phyloP scores from a whole-genome alignment of 1,284 basidiomycete species.

The Ganoderma resinaceum region DNA sequence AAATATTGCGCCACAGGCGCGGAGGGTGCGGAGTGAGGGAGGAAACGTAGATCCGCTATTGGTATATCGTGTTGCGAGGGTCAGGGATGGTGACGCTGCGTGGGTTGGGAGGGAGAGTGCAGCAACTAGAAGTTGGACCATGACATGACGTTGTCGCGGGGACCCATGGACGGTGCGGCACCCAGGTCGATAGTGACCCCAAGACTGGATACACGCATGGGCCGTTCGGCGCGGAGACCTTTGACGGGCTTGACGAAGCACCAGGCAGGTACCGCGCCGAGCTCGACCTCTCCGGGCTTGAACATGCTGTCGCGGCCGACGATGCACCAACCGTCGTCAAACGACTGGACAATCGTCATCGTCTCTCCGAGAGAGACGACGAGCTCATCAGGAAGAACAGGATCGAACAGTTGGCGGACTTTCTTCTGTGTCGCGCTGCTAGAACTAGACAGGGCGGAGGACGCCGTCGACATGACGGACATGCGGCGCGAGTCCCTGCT shows the following conservation, averaged over 20 bases:
- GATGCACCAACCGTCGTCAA: constrained; percentile 81
- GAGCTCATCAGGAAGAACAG: constrained; percentile 76
- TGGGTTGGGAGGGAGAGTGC: not conserved
- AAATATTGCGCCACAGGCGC: constrained; percentile 18
- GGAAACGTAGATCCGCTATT: constrained; percentile 6
- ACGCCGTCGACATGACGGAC: constrained; percentile 41
- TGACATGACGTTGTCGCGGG: constrained; percentile 61
- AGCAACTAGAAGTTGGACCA: constrained; percentile 69
- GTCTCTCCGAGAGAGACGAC: constrained; percentile 61
- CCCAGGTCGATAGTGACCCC: constrained; percentile 65
- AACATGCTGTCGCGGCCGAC: constrained; percentile 62
- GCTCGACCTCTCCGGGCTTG: constrained; percentile 55
- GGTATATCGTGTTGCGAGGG: constrained; percentile 7
- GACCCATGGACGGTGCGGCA: constrained; percentile 40
- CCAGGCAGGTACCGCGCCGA: constrained; percentile 78
- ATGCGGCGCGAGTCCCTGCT: constrained; percentile 41
- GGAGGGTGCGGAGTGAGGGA: constrained; percentile 6
- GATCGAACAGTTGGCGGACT: constrained; percentile 67
- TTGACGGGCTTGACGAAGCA: constrained; percentile 69
- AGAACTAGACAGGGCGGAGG: constrained; percentile 43
- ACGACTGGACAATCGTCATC: constrained; percentile 61
- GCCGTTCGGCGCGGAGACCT: constrained; percentile 64
- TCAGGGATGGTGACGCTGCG: not conserved
- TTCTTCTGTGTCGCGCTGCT: constrained; percentile 51
- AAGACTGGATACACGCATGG: constrained; percentile 65